Percentiles rank a stretch among this genome's conserved stretches.
Evolutionary conservation across 1,284 basidiomycete species (phyloP).

Genomic region (Coniferiporia sulphurascens): DNA sequence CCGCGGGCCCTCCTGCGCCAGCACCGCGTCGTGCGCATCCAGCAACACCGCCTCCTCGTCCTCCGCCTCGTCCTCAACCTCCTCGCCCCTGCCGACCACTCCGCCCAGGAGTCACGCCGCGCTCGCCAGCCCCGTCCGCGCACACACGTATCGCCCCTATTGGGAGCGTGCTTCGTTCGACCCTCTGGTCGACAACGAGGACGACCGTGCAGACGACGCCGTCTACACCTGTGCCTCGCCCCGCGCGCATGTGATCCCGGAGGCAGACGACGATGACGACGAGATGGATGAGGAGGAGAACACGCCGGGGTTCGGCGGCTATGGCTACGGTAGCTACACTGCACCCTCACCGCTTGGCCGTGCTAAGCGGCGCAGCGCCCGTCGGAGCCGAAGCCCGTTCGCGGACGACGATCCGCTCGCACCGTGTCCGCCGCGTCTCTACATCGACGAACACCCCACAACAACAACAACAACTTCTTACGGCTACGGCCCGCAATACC

Average conservation of each 20-base stretch:
- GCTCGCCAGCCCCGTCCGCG: background rate
- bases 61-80: background rate
- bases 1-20: conserved; percentile 6
- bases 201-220: background rate
- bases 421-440: background rate
- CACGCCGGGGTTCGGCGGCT: background rate
- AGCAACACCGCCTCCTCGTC: background rate
- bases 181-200: background rate
- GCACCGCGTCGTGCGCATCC: background rate
- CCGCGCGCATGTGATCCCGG: background rate
- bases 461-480: no score
- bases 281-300: background rate
- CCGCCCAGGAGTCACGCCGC: background rate
- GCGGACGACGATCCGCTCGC: conserved; percentile 2
- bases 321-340: background rate
- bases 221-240: background rate
- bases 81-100: background rate
- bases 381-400: background rate
- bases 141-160: background rate
- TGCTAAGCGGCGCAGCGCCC: background rate
- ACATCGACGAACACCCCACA: no score
- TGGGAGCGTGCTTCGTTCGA: background rate
- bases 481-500: no score
- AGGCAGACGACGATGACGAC: background rate
- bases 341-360: background rate